Conservation (phyloP, 1,284 basidiomycete genomes). For the Butyriboletus appendiculatus region DNA sequence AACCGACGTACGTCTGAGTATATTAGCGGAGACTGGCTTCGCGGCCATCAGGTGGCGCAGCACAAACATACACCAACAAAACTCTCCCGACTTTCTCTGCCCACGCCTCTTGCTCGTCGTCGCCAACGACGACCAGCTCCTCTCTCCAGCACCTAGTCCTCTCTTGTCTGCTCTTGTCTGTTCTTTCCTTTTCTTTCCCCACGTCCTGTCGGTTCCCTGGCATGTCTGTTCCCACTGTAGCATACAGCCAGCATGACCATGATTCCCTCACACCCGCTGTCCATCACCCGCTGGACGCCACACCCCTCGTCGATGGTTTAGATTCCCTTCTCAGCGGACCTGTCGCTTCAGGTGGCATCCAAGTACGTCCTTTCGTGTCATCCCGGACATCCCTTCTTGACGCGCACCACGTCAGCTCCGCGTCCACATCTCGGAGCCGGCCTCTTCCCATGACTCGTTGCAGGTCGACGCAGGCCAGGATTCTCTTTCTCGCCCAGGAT, state of each 20-base stretch:
- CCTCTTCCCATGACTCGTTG: constrained; percentile 21
- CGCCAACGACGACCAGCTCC: constrained; percentile 32
- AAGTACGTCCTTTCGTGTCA: constrained; percentile 8
- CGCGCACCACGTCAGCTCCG: constrained; percentile 20
- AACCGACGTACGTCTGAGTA: neutral
- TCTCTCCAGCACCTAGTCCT: neutral
- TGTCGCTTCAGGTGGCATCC: constrained; percentile 2
- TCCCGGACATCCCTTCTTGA: neutral
- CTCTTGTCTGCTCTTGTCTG: neutral
- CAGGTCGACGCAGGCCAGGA: constrained; percentile 35
- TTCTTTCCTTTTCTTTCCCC: neutral
- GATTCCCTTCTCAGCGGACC: constrained; percentile 2
- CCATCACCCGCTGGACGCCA: constrained; percentile 1
- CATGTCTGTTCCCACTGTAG: constrained; percentile 27
- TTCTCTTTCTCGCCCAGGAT: constrained; percentile 51
- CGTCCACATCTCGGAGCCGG: constrained; percentile 26
- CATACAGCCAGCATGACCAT: constrained; percentile 24
- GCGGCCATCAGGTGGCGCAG: constrained; percentile 17
- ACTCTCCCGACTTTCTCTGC: constrained; percentile 30
- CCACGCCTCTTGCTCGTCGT: constrained; percentile 37
- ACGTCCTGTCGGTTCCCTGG: constrained; percentile 14
- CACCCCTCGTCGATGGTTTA: constrained; percentile 13
- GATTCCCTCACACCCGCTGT: constrained; percentile 5
- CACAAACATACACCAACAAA: constrained; percentile 28
- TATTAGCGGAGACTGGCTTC: constrained; percentile 4